A percentile compares a stretch with the other conserved stretches of the same genome.
phyloP scores from a whole-genome alignment of 768 basidiomycete species.

The Rhodotorula diobovata region DNA sequence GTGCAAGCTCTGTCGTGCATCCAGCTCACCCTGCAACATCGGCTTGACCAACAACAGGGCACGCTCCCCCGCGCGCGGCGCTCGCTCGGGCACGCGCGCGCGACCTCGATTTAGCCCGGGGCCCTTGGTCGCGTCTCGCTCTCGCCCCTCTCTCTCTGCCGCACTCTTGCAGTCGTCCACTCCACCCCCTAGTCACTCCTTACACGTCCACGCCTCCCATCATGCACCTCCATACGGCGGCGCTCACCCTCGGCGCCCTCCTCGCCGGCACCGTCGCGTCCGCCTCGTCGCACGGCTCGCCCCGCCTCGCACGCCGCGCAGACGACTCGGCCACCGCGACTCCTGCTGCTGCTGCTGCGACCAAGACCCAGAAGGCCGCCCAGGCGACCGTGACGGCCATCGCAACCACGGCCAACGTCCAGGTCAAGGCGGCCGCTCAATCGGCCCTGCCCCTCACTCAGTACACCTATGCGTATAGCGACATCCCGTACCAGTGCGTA shows the following conservation, averaged over 20 bases:
- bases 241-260: conserved; percentile 9
- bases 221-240: conserved; percentile 4
- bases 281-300: not conserved
- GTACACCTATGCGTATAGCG: conserved; percentile 29
- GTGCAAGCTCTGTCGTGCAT: no score
- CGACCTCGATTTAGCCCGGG: no score
- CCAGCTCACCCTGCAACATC: no score
- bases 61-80: no score
- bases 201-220: not conserved
- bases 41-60: no score
- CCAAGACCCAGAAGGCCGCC: not conserved
- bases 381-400: not conserved
- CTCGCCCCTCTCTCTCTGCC: not conserved
- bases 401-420: not conserved
- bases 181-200: not conserved
- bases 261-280: not conserved
- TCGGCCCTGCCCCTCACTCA: conserved; percentile 17
- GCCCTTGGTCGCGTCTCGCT: not conserved
- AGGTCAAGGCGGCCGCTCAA: not conserved
- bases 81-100: no score
- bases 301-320: not conserved
- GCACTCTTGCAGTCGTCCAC: not conserved
- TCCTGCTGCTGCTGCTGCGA: not conserved
- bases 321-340: no score
- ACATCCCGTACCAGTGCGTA: conserved; percentile 4